Evolutionary conservation across 2,329 filamentous ascomycete genomes (phyloP).

Genomic region (Oidium heveae): DNA sequence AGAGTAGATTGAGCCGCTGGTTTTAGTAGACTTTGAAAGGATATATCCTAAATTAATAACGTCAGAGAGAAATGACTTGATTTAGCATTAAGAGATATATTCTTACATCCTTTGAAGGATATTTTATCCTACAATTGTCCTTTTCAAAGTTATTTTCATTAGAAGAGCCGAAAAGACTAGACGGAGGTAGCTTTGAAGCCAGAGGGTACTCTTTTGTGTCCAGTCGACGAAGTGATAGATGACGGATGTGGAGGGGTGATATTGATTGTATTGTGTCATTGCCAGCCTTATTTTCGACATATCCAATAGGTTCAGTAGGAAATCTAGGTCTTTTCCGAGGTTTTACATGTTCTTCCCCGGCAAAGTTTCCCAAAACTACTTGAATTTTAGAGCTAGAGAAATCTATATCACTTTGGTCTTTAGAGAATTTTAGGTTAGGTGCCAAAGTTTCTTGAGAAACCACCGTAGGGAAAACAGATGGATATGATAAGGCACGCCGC

Average conservation of each 20-base stretch:
- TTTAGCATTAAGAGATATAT: no score
- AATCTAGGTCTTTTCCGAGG: constrained; percentile 10
- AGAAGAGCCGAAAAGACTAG: constrained; percentile 49
- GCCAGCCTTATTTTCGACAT: constrained; percentile 44
- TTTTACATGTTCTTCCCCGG: constrained; percentile 9
- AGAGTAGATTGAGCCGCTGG: neutral
- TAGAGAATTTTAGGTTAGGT: constrained; percentile 7
- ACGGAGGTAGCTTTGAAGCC: constrained; percentile 58
- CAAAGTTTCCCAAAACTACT: constrained; percentile 10
- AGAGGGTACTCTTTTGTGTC: constrained; percentile 81
- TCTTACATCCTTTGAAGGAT: neutral
- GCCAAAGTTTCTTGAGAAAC: constrained; percentile 10
- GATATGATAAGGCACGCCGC: constrained; percentile 2
- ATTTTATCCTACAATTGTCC: no score
- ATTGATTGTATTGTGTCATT: constrained; percentile 48
- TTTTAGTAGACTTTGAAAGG: neutral
- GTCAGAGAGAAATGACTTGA: no score
- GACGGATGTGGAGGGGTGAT: constrained; percentile 62
- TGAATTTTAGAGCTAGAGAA: constrained; percentile 7
- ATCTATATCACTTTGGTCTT: constrained; percentile 5
- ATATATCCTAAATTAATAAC: neutral
- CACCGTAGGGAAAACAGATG: constrained; percentile 1
- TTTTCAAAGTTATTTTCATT: constrained; percentile 24
- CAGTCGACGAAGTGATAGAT: constrained; percentile 35
- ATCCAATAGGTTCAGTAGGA: constrained; percentile 32